Percentiles rank a stretch among this genome's conserved stretches.
These are phyloP conservation scores for Penicillium sp. DNA, from an alignment of 2,329 filamentous ascomycete genomes.

Conservation along the genomic window DNA sequence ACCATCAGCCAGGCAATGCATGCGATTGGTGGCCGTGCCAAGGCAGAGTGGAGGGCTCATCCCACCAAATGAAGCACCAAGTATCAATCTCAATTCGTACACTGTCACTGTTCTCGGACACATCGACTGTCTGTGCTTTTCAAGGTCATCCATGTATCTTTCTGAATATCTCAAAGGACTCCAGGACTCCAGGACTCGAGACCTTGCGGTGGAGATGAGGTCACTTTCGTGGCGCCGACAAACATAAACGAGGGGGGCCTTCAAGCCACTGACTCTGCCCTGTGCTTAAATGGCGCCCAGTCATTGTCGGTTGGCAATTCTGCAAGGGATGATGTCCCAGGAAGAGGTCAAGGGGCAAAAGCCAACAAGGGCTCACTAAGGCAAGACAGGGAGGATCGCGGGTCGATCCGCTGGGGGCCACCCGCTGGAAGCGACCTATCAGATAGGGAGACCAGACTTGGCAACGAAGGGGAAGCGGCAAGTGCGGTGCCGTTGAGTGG, in stretches of 20 bases:
- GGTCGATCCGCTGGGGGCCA: slow-evolving; percentile 21
- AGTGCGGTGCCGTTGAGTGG: background rate
- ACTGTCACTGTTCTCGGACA: background rate
- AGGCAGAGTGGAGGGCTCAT: background rate
- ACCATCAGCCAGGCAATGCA: background rate
- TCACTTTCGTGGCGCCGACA: background rate
- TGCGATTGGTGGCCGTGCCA: slow-evolving; percentile 10
- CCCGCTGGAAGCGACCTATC: slow-evolving; percentile 17
- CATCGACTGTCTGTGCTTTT: background rate
- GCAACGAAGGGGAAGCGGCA: background rate
- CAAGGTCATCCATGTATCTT: background rate
- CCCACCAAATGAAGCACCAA: background rate
- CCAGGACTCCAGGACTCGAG: background rate
- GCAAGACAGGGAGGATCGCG: slow-evolving; percentile 11
- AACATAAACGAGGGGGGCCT: background rate
- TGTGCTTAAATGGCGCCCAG: background rate
- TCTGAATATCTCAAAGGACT: background rate
- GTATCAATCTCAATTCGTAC: too few species aligned
- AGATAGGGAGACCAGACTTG: background rate
- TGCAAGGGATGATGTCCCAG: slow-evolving; percentile 9
- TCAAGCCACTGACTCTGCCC: background rate
- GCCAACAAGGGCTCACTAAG: background rate
- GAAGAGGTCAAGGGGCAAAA: background rate
- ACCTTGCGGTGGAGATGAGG: background rate
- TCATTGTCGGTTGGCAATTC: background rate